Evolutionary conservation across 176 grass and related monocot genomes (phyloP).

Genomic region (Juncus effusus): DNA sequence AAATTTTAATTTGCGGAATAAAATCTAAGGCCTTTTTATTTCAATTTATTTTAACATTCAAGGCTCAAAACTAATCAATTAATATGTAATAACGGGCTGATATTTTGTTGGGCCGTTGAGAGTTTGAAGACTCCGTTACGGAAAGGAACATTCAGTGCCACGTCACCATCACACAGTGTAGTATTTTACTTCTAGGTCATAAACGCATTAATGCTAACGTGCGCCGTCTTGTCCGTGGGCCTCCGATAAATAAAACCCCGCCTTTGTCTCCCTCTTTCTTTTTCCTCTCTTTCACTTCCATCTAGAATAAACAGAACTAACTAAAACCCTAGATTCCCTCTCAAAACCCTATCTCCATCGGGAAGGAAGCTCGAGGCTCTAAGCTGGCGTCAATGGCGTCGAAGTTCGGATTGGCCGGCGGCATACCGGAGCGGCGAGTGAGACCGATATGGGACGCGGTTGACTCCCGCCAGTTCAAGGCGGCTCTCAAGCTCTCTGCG

Average conservation of each 20-base stretch:
- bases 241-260: conserved; percentile 21
- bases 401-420: conserved; percentile 81
- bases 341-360: conserved; percentile 26
- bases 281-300: neutral
- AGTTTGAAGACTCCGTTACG: neutral
- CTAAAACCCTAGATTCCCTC: conserved; percentile 15
- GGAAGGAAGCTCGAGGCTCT: neutral
- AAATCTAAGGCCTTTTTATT: no score
- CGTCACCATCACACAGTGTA: neutral
- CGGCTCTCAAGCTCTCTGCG: conserved; percentile 68
- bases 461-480: conserved; percentile 89
- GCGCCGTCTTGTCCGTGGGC: conserved; percentile 6
- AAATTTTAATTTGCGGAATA: no score
- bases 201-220: conserved; percentile 16
- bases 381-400: conserved; percentile 48
- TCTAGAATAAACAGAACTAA: neutral
- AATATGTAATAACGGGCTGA: no score
- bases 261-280: neutral
- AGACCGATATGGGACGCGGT: conserved; percentile 95
- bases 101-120: no score
- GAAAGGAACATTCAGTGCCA: neutral
- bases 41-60: no score
- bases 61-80: no score
- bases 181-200: conserved; percentile 15
- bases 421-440: conserved; percentile 84